Evolutionary conservation across 2,329 filamentous ascomycete species (phyloP).

Genomic region (Grosmannia huntii): DNA sequence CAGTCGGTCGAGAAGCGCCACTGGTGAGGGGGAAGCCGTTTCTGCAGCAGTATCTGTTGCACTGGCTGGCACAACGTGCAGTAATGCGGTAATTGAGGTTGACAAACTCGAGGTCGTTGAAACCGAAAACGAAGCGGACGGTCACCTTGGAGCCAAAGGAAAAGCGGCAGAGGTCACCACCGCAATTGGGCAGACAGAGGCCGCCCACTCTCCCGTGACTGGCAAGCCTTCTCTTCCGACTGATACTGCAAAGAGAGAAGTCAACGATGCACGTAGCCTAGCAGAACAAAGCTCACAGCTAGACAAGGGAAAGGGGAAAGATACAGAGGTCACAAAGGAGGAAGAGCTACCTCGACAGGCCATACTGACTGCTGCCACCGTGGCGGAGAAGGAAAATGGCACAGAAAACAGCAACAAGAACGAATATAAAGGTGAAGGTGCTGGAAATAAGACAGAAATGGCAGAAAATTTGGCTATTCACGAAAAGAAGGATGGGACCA

Average conservation of each 20-base stretch:
- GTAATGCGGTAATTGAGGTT: neutral
- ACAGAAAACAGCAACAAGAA: neutral
- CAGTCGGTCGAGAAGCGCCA: conserved; percentile 1
- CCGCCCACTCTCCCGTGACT: neutral
- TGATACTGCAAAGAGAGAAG: neutral
- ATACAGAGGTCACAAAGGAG: neutral
- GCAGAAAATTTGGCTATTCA: neutral
- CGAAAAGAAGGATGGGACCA: neutral
- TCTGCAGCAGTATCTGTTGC: neutral
- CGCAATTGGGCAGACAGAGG: neutral
- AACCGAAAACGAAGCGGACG: neutral
- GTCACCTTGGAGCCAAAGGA: neutral
- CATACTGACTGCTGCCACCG: neutral
- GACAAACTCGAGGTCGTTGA: neutral
- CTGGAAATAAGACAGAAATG: neutral
- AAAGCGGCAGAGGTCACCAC: neutral
- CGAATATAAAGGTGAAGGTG: neutral
- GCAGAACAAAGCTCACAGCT: conserved; percentile 6
- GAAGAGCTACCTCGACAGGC: neutral
- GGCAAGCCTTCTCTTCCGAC: neutral
- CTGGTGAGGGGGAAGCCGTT: neutral
- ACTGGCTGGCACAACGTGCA: neutral
- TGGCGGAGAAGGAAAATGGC: neutral
- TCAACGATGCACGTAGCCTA: neutral
- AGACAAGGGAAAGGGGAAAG: conserved; percentile 10